A percentile compares a stretch with the other conserved stretches of the same genome.
phyloP scores from a whole-genome alignment of 768 basidiomycete species.

The Ramaria rubella region DNA sequence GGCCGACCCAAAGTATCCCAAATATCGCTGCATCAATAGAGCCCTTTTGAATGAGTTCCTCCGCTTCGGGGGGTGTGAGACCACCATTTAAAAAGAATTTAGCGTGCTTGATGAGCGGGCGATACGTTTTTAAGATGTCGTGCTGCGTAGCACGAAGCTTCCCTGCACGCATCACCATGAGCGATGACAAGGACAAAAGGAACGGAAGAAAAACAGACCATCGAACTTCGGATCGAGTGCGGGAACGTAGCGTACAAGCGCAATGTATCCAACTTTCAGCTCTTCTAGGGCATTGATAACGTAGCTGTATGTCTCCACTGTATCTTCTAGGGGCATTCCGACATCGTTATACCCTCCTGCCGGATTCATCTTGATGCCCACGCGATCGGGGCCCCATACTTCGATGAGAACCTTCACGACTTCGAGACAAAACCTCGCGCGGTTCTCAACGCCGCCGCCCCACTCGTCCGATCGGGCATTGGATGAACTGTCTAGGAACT shows the following conservation, averaged over 20 bases:
- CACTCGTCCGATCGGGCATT: slow-evolving; percentile 38
- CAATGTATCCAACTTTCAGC: slow-evolving; percentile 30
- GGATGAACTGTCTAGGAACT: slow-evolving; percentile 30
- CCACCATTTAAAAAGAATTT: slow-evolving; percentile 33
- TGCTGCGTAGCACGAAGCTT: slow-evolving; percentile 30
- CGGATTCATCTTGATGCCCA: slow-evolving; percentile 40
- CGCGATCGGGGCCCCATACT: slow-evolving; percentile 38
- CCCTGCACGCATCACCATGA: slow-evolving; percentile 18
- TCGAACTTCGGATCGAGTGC: slow-evolving; percentile 25
- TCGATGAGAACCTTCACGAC: slow-evolving; percentile 27
- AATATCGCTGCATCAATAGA: slow-evolving; percentile 33
- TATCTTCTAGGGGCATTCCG: slow-evolving; percentile 41
- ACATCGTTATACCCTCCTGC: slow-evolving; percentile 41
- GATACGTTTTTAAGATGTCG: slow-evolving; percentile 36
- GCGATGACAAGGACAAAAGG: background rate
- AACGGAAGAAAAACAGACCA: slow-evolving; percentile 19
- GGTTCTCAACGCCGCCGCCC: slow-evolving; percentile 39
- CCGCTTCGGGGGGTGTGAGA: slow-evolving; percentile 33
- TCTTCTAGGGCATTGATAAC: slow-evolving; percentile 36
- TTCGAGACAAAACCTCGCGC: slow-evolving; percentile 35
- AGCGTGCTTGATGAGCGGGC: slow-evolving; percentile 27
- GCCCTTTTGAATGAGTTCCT: slow-evolving; percentile 26
- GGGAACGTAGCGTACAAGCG: slow-evolving; percentile 24
- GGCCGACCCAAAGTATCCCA: slow-evolving; percentile 32
- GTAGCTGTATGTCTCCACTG: slow-evolving; percentile 36